A percentile compares a stretch with the other conserved stretches of the same genome.
Evolutionary conservation across 2,329 filamentous ascomycete genomes (phyloP).

Genomic region (Claviceps spartinae): DNA sequence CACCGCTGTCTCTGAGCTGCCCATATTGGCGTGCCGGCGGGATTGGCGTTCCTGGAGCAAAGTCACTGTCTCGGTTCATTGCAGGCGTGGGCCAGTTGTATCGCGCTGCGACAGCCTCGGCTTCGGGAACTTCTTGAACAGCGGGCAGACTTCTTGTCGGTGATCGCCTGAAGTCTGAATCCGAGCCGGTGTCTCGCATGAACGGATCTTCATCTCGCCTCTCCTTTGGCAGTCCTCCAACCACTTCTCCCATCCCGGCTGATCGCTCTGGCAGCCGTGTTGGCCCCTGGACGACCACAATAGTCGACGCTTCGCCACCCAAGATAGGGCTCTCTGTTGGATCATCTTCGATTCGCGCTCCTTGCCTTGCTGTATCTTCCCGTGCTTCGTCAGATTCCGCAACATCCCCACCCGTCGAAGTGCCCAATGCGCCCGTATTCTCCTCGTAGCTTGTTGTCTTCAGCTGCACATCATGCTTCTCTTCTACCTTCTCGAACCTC

Average conservation of each 20-base stretch:
- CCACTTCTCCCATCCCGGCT: constrained; percentile 17
- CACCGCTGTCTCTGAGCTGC: constrained; percentile 39
- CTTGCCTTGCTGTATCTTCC: constrained; percentile 14
- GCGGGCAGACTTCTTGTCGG: constrained; percentile 33
- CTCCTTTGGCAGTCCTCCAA: constrained; percentile 19
- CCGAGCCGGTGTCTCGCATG: constrained; percentile 11
- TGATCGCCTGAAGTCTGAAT: constrained; percentile 28
- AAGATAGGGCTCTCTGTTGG: constrained; percentile 26
- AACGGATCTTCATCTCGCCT: constrained; percentile 13
- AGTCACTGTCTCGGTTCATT: constrained; percentile 22
- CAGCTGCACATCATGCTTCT: background rate
- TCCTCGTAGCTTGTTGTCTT: background rate
- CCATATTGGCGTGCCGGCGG: constrained; percentile 23
- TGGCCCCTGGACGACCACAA: constrained; percentile 8
- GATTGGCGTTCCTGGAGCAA: constrained; percentile 28
- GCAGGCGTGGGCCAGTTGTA: constrained; percentile 18
- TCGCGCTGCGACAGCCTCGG: constrained; percentile 21
- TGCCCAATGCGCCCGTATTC: constrained; percentile 7
- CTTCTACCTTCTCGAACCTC: constrained; percentile 3
- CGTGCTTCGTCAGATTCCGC: constrained; percentile 11
- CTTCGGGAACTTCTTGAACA: constrained; percentile 37
- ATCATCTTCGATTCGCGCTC: constrained; percentile 14
- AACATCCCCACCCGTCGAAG: constrained; percentile 9
- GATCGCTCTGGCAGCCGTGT: constrained; percentile 18
- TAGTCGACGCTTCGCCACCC: constrained; percentile 15